Conservation (phyloP, 2,329 filamentous ascomycete species). For the Nigrospora osmanthi region DNA sequence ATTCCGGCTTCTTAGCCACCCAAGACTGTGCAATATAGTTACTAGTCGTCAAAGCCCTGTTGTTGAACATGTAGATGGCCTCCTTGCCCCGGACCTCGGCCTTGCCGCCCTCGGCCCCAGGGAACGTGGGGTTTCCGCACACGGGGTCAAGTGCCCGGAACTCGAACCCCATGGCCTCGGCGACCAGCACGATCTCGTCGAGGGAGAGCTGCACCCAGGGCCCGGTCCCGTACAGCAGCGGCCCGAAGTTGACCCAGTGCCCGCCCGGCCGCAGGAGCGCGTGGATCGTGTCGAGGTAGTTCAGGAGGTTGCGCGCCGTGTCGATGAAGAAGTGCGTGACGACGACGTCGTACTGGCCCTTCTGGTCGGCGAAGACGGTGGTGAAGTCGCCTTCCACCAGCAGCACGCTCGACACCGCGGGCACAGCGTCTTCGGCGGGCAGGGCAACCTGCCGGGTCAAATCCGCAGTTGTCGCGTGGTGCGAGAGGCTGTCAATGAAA, state of each 20-base stretch:
- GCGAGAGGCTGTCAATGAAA: slow-evolving; percentile 49
- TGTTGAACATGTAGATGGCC: slow-evolving; percentile 45
- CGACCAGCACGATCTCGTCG: slow-evolving; percentile 41
- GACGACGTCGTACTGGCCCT: slow-evolving; percentile 35
- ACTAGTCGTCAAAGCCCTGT: slow-evolving; percentile 39
- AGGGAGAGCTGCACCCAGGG: slow-evolving; percentile 48
- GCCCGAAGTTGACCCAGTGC: slow-evolving; percentile 48
- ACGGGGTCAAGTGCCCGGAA: slow-evolving; percentile 33
- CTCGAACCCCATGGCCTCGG: slow-evolving; percentile 41
- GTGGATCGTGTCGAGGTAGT: slow-evolving; percentile 46
- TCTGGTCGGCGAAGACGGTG: slow-evolving; percentile 22
- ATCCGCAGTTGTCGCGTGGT: slow-evolving; percentile 39
- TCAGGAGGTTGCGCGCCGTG: slow-evolving; percentile 47
- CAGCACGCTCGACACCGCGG: slow-evolving; percentile 29
- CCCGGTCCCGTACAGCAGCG: slow-evolving; percentile 44
- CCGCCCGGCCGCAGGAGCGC: slow-evolving; percentile 37
- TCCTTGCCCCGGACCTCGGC: slow-evolving; percentile 34
- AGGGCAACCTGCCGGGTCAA: slow-evolving; percentile 37
- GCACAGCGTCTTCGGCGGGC: slow-evolving; percentile 25
- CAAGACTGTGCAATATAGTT: slow-evolving; percentile 48
- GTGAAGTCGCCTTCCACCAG: slow-evolving; percentile 51
- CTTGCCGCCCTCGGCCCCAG: slow-evolving; percentile 4
- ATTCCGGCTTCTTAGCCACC: slow-evolving; percentile 26
- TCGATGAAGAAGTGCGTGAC: slow-evolving; percentile 55
- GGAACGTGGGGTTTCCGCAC: slow-evolving; percentile 35